phyloP scores from a whole-genome alignment of 306 rosid species.

The Cotoneaster glaucophyllus region DNA sequence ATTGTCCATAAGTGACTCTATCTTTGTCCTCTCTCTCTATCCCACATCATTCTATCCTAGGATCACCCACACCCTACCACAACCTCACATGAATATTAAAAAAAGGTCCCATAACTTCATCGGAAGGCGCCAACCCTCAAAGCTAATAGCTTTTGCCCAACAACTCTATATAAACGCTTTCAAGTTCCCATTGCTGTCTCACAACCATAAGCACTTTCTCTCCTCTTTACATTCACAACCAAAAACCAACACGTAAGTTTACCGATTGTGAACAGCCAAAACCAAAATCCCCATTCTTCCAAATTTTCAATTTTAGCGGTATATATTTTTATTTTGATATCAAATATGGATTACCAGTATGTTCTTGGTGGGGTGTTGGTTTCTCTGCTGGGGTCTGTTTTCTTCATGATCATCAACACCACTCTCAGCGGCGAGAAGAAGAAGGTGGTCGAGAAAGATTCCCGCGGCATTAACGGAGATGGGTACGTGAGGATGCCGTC shows the following conservation, averaged over 20 bases:
- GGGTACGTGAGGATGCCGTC: conserved; percentile 1
- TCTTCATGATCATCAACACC: conserved; percentile 20
- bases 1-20: neutral
- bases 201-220: neutral
- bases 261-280: neutral
- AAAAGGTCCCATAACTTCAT: neutral
- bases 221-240: neutral
- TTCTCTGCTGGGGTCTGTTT: conserved; percentile 34
- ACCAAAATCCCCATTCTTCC: neutral
- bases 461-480: conserved; percentile 3
- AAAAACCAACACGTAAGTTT: neutral
- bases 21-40: neutral
- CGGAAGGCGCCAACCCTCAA: neutral
- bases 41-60: neutral
- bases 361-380: conserved; percentile 40
- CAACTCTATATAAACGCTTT: neutral
- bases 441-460: conserved; percentile 4
- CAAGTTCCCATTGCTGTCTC: neutral
- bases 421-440: conserved; percentile 21
- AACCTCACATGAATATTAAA: neutral
- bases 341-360: conserved; percentile 40
- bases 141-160: neutral
- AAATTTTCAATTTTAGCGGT: neutral
- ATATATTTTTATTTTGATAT: neutral
- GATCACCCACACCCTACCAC: neutral